These are phyloP conservation scores for Fraxinus quadrangulata DNA, from an alignment of 257 asterid species.

Conservation along the genomic window DNA sequence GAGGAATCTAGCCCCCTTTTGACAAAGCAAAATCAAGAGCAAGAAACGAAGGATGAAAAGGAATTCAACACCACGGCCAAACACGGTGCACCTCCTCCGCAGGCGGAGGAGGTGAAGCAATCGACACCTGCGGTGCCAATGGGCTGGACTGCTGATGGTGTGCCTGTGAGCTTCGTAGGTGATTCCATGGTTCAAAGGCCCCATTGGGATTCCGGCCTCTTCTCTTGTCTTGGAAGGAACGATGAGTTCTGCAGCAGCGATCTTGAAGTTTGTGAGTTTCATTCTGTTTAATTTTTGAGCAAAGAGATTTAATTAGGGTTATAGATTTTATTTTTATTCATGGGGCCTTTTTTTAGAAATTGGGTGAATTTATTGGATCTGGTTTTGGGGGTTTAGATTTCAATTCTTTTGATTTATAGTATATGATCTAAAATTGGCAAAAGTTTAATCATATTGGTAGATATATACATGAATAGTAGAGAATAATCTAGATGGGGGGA, in stretches of 20 bases:
- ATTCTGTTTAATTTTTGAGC: not conserved
- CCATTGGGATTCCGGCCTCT: conserved; percentile 56
- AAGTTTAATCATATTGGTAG: not conserved
- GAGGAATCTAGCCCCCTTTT: conserved; percentile 36
- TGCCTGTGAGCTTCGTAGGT: conserved; percentile 38
- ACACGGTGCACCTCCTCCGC: conserved; percentile 35
- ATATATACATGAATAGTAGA: not conserved
- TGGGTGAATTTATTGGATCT: not conserved
- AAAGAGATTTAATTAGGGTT: not conserved
- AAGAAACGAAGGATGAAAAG: conserved; percentile 31
- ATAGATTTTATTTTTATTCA: not conserved
- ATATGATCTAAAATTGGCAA: not conserved
- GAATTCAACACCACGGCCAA: conserved; percentile 29
- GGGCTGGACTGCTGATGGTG: conserved; percentile 54
- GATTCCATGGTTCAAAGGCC: conserved; percentile 36
- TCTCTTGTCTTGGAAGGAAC: conserved; percentile 54
- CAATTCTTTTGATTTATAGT: not conserved
- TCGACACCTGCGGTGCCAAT: conserved; percentile 31
- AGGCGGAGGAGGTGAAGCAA: conserved; percentile 13
- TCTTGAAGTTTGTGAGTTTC: conserved; percentile 66
- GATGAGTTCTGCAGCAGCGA: conserved; percentile 67
- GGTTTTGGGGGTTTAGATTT: not conserved
- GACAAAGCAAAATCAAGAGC: conserved; percentile 35
- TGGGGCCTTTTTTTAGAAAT: not conserved
- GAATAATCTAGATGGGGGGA: not conserved